Conservation (phyloP, 345 rosid genomes). For the Melaleuca alternifolia region DNA sequence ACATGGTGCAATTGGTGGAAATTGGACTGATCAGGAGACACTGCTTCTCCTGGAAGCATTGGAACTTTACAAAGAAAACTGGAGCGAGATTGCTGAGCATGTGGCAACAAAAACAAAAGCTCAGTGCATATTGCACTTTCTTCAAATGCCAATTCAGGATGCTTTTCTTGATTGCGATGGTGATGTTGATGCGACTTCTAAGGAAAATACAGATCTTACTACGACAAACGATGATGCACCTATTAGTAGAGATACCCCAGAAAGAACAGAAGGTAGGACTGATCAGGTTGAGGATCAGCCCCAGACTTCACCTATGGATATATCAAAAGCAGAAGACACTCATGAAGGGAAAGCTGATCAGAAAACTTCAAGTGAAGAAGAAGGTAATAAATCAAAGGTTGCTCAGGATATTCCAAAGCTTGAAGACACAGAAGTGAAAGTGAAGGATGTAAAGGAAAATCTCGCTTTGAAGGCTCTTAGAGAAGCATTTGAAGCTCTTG, state of each 20-base stretch:
- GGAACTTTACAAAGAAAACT: slow-evolving; percentile 91
- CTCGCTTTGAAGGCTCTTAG: slow-evolving; percentile 60
- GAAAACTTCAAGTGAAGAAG: slow-evolving; percentile 31
- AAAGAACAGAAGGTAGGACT: slow-evolving; percentile 36
- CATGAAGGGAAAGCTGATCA: slow-evolving; percentile 27
- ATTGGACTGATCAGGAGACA: slow-evolving; percentile 99
- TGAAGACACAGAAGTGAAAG: slow-evolving; percentile 31
- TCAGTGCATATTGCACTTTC: slow-evolving; percentile 95
- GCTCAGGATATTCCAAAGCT: slow-evolving; percentile 26
- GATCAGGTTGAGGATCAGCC: slow-evolving; percentile 33
- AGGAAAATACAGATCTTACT: slow-evolving; percentile 33
- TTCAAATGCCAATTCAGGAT: slow-evolving; percentile 98
- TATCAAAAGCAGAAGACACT: slow-evolving; percentile 41
- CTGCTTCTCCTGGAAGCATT: slow-evolving; percentile 96
- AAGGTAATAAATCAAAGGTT: slow-evolving; percentile 16
- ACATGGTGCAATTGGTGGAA: slow-evolving; percentile 73
- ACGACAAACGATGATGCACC: slow-evolving; percentile 22
- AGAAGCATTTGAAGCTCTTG: slow-evolving; percentile 88
- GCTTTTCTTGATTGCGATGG: slow-evolving; percentile 44
- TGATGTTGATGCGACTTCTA: slow-evolving; percentile 26
- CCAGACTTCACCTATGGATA: slow-evolving; percentile 28
- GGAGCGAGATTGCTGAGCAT: slow-evolving; percentile 99
- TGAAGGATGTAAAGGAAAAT: slow-evolving; percentile 31
- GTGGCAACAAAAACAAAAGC: slow-evolving; percentile 97
- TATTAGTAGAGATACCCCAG: slow-evolving; percentile 38